Conservation (phyloP, 2,329 filamentous ascomycete species). For the Geosmithia morbida region DNA sequence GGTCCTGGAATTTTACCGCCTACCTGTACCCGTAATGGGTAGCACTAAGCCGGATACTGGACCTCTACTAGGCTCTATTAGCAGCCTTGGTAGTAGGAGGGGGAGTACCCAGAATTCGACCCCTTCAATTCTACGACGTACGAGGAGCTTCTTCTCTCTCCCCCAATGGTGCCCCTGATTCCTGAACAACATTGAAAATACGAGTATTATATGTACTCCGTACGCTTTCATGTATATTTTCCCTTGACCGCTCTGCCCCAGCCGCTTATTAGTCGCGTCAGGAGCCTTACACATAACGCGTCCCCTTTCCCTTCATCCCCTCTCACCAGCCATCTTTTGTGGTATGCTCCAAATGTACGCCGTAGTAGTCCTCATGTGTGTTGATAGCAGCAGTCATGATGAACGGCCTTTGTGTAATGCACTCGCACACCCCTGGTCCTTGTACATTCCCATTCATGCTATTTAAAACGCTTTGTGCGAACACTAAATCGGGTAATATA, state of each 20-base stretch:
- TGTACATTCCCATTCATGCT: not conserved
- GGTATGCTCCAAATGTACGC: not conserved
- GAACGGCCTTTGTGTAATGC: not conserved
- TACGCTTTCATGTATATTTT: not conserved
- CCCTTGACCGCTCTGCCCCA: not conserved
- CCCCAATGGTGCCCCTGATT: too few relatives aligned
- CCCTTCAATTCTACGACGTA: too few relatives aligned
- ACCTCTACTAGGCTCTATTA: too few relatives aligned
- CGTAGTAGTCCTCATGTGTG: not conserved
- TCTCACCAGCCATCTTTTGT: not conserved
- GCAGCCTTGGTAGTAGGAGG: too few relatives aligned
- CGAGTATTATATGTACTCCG: too few relatives aligned
- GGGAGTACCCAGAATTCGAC: too few relatives aligned
- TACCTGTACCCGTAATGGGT: not conserved
- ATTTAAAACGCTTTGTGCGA: not conserved
- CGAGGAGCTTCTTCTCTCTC: too few relatives aligned
- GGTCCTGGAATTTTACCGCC: not conserved
- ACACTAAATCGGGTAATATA: not conserved
- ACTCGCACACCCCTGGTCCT: too few relatives aligned
- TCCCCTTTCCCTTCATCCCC: not conserved
- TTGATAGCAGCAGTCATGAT: not conserved
- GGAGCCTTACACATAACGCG: not conserved
- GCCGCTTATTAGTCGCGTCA: not conserved
- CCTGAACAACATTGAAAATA: too few relatives aligned
- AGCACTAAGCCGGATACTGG: not conserved